These are phyloP conservation scores for Sistotremastrum suecicum DNA, from an alignment of 768 basidiomycete genomes.

Conservation along the genomic window DNA sequence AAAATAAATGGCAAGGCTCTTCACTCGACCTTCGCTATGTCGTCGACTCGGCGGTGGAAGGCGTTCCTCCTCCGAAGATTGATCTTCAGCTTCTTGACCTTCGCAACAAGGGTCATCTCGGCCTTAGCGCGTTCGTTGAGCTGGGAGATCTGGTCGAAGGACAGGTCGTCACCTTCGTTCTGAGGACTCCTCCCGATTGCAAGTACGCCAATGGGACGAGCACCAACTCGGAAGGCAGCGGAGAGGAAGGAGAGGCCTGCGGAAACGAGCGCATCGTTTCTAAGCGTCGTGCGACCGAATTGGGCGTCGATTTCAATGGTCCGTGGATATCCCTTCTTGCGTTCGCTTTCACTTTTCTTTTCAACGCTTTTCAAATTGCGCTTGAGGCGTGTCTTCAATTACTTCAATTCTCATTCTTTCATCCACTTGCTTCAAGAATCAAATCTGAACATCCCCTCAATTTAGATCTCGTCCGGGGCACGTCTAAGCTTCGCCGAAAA, in stretches of 20 bases:
- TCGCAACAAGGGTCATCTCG: slow-evolving; percentile 59
- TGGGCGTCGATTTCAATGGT: slow-evolving; percentile 35
- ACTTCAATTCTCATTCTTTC: too few relatives aligned
- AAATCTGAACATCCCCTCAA: not conserved
- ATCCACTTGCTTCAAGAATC: too few relatives aligned
- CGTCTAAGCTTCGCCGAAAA: slow-evolving; percentile 30
- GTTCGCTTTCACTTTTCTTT: not conserved
- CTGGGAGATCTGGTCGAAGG: slow-evolving; percentile 59
- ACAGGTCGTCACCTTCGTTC: slow-evolving; percentile 78
- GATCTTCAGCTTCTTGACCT: slow-evolving; percentile 50
- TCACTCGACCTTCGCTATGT: slow-evolving; percentile 70
- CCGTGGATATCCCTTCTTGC: slow-evolving; percentile 9
- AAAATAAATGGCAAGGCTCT: slow-evolving; percentile 20
- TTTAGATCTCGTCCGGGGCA: slow-evolving; percentile 28
- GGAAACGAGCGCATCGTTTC: too few relatives aligned
- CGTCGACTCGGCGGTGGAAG: slow-evolving; percentile 38
- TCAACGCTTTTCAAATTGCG: too few relatives aligned
- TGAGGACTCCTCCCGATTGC: slow-evolving; percentile 48
- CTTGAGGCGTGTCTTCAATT: too few relatives aligned
- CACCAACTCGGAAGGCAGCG: slow-evolving; percentile 22
- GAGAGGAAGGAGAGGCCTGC: slow-evolving; percentile 18
- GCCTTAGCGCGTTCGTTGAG: slow-evolving; percentile 42
- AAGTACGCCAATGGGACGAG: slow-evolving; percentile 10
- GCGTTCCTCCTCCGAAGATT: slow-evolving; percentile 36
- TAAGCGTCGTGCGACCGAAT: slow-evolving; percentile 1